These are phyloP conservation scores for Cotoneaster glaucophyllus DNA, from an alignment of 306 rosid genomes.

Conservation along the genomic window DNA sequence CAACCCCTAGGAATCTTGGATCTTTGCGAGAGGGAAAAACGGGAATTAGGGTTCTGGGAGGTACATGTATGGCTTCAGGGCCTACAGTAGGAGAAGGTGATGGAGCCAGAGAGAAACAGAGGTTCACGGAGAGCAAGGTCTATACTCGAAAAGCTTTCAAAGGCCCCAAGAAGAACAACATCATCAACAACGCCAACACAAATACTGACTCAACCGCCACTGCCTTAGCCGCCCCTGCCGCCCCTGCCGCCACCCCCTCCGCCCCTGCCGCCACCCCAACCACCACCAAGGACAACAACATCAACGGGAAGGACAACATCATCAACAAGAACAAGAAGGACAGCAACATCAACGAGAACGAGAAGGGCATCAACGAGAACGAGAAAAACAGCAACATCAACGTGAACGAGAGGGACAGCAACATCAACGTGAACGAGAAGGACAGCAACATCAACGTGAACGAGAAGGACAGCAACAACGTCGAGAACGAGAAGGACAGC, in stretches of 20 bases:
- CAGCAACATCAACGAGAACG: not conserved
- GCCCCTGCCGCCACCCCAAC: not conserved
- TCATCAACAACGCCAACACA: slow-evolving; percentile 11
- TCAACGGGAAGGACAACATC: not conserved
- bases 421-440: too few species aligned
- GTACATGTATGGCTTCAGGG: slow-evolving; percentile 91
- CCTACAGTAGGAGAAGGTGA: slow-evolving; percentile 61
- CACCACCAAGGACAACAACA: not conserved
- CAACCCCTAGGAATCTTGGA: slow-evolving; percentile 23
- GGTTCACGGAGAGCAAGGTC: slow-evolving; percentile 52
- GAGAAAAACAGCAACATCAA: not conserved
- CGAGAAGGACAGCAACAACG: not conserved
- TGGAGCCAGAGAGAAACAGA: slow-evolving; percentile 54
- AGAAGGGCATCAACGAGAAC: too few species aligned
- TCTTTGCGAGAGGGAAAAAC: slow-evolving; percentile 5
- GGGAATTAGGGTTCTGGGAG: slow-evolving; percentile 63
- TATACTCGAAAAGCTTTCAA: slow-evolving; percentile 63
- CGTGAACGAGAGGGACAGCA: not conserved
- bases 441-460: not conserved
- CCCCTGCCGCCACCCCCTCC: not conserved
- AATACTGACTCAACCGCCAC: not conserved
- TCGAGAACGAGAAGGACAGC: not conserved
- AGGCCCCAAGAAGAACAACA: slow-evolving; percentile 37
- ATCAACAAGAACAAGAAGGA: not conserved
- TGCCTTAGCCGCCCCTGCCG: not conserved